Base-by-base conservation (phyloP, 495 filamentous ascomycete species). In the Evernia prunastri region DNA sequence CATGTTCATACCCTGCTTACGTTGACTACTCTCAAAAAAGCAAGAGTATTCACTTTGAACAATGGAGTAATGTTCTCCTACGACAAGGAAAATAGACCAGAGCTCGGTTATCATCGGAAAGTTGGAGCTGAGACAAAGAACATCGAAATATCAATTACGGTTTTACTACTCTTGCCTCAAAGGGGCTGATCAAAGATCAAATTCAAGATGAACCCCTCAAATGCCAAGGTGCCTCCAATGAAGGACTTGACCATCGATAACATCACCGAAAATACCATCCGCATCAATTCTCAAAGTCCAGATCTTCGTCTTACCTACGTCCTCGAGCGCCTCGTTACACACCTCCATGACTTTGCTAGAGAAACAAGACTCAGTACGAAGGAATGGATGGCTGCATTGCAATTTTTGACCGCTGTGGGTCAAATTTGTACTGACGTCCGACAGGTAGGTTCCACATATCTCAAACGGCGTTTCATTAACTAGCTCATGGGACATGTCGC, bases 261-360 rank as follows among this genome's bases (percentile, higher is more conserved):
- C 74, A 92, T 94, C 78, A 93, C 90, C 64, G 81, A 85, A 40
- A 92, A 92, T 71, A 84, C 85, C 29, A 80, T 86, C 69, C 79
- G 78, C 27, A 89, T 90, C 72, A 93, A 91, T 77, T 88, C 87
- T 20, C 86, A 87, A 70, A 81, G 83, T 67, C 64, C 76, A 60
- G 80, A 92, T 71, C 71, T 76, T 58, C 86, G 90, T 47, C 77
- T 90, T 69, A 86, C 82, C 65, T 92, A 90, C 68, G 68, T 93
- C 56, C 87, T 94, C 72, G 78, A 85, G 60, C 79, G 87, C 31
- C 80, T 94, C 39, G 87, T 92, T 59, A 85, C 82, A 1, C 90
- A 94, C 77, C 78, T 92, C 2, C 90, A 94, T 74, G 89, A 92
- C 75, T 92, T 92, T 68, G 87, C 88, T 40, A 82, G 90, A 64